Base-by-base conservation (phyloP, 352 stramenopile genomes). In the Aphanomyces euteiches region DNA sequence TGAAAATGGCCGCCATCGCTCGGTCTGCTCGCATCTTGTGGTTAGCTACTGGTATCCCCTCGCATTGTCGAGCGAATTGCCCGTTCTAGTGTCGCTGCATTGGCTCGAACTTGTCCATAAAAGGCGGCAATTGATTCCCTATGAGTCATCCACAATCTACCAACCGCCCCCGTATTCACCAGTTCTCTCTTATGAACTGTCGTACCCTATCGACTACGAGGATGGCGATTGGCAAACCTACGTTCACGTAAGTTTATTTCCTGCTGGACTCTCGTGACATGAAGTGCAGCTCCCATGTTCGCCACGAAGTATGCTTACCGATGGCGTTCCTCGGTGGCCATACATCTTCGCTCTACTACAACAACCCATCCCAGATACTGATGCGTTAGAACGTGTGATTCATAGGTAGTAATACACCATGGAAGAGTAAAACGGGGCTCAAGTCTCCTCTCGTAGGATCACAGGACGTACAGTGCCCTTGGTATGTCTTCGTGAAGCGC, bases 321-420 rank as follows among this genome's bases (percentile, higher is more conserved):
- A 75, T 3, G 38, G 76, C 40, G 79, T 93, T 48, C 85, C 85
- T 47, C 47, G 88, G n/a, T 93, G 85, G 85, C 85, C 85, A 3
- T 93, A 91, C 60, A 69, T 83, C 41, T 72, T 85, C 12, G 76
- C 77, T 7, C 79, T 80, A 28, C 38, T 93, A 45, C 69, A 69
- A 3, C 66, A 76, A 17, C 83, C 83, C 3, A 88, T 89, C 43
- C 64, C 21, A 2, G 75, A 77, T 36, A 60, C 75, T 1, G 53
- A 70, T 0, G 82, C 87, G 10, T 74, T 92, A 17, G 28, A 68
- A 2, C 12, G 28, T 3, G 72, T 77, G 64, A 39, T 91, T 21
- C 74, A 87, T 67, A 38, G 72, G 85, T 90, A 76, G 69, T 74
- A 73, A 47, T 21, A n/a, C 19, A 58, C 17, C 7, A 5, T 75